Evolutionary conservation across 2,329 filamentous ascomycete species (phyloP), one percentile per base, ranked within the genome.

Genomic region (Stagonosporopsis tanaceti): DNA sequence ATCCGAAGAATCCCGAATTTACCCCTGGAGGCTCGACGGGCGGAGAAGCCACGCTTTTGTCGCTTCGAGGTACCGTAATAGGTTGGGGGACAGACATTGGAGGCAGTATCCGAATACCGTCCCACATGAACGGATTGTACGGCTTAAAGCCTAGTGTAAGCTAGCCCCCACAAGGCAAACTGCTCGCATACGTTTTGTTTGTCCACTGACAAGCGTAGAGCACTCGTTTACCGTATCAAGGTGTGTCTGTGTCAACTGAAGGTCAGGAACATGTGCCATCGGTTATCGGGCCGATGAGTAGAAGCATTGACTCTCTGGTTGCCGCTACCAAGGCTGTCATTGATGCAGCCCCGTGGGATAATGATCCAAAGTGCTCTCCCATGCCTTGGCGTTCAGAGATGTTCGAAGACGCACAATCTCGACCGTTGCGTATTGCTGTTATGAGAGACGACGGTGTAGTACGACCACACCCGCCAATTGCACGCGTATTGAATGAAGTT

Each of bases 181-280:
- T 53, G 37, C 57, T 46, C 17, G 39, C 40, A 37, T 46, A 4
- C 30, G 24, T 50, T 11, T 50, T 35, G 27, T 11, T 24, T 17
- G n/a, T 12, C 20, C 27, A 34, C 55, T 53, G 24, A 53, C 39
- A 20, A 22, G 20, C 17, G 28, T 30, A 87, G 84, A 87, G 82
- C 61, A 77, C 79, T 2, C 80, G 86, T 6, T 67, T 88, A 0
- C 85, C 87, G 0, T 89, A 88, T 47, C 67, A 79, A 12, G 85
- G 85, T 0, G 84, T 86, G 0, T 79, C 84, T 0, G 86, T 88
- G 0, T 87, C 85, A 0, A 87, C 84, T 0, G 85, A 88, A 38
- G 85, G 87, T 2, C 86, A 89, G 64, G 84, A 88, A 53, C 85
- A 89, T 69, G 83, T 89, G 0, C 86, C 86, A 1, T 89, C 86